phyloP scores from a whole-genome alignment of 495 filamentous ascomycete genomes.

The Penicillium crystallinum region DNA sequence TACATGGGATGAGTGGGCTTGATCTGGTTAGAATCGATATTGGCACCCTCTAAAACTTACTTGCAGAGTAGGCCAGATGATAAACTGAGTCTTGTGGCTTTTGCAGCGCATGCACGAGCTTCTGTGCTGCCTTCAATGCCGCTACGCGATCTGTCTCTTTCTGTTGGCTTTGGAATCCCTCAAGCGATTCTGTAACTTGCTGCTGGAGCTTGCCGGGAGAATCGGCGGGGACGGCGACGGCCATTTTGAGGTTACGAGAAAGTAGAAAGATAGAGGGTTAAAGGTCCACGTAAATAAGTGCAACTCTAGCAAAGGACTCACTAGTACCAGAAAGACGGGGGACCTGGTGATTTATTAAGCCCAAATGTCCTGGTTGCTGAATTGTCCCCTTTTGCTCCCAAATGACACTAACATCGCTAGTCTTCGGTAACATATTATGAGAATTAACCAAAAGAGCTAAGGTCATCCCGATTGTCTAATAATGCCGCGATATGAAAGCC shows the following conservation, averaged over 20 bases:
- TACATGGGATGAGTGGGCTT: conserved; percentile 15
- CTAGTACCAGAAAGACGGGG: too few relatives aligned
- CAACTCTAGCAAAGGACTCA: too few relatives aligned
- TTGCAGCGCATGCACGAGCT: conserved; percentile 6
- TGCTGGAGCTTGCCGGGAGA: not conserved
- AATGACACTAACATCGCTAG: too few relatives aligned
- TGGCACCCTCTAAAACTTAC: not conserved
- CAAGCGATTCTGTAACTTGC: not conserved
- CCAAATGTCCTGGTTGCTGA: too few relatives aligned
- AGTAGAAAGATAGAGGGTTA: too few relatives aligned
- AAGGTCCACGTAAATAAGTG: too few relatives aligned
- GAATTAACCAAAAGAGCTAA: too few relatives aligned
- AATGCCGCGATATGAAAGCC: too few relatives aligned
- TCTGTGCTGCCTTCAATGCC: conserved; percentile 11
- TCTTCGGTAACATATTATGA: too few relatives aligned
- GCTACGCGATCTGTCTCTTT: conserved; percentile 11
- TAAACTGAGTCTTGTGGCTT: conserved; percentile 7
- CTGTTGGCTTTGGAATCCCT: not conserved
- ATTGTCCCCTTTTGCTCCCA: too few relatives aligned
- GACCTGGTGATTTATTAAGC: too few relatives aligned
- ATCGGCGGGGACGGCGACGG: not conserved
- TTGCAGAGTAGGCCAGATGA: not conserved
- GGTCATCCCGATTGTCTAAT: too few relatives aligned
- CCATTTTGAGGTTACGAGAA: not conserved
- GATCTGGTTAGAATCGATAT: conserved; percentile 6